Percentiles rank a stretch among this genome's conserved stretches.
These are phyloP conservation scores for Geranomyces michiganensis DNA, from an alignment of 192 early-diverging fungal genomes.

Conservation along the genomic window DNA sequence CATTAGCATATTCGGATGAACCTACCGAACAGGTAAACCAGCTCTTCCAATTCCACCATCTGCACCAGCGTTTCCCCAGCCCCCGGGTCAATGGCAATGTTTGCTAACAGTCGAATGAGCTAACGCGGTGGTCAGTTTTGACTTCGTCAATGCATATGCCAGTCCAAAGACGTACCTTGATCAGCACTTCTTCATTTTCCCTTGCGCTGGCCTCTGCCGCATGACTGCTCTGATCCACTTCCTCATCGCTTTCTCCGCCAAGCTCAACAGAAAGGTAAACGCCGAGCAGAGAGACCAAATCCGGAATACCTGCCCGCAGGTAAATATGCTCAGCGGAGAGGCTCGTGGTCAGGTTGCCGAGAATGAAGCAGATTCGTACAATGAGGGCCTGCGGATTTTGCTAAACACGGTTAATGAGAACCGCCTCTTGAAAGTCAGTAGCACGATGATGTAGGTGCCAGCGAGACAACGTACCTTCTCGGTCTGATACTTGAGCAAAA, in stretches of 20 bases:
- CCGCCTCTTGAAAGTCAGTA: neutral
- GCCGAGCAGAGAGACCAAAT: conserved; percentile 45
- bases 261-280: conserved; percentile 36
- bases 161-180: conserved; percentile 38
- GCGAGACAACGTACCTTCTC: conserved; percentile 35
- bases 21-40: conserved; percentile 46
- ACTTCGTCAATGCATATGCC: too few relatives aligned
- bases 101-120: conserved; percentile 49
- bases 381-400: conserved; percentile 41
- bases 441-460: neutral
- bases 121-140: conserved; percentile 2
- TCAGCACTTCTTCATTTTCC: conserved; percentile 44
- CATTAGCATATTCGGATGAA: too few relatives aligned
- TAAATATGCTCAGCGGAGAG: neutral
- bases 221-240: conserved; percentile 21
- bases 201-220: neutral
- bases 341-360: conserved; percentile 45
- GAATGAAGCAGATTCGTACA: conserved; percentile 44
- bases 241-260: conserved; percentile 15
- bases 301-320: conserved; percentile 14
- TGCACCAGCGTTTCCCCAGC: conserved; percentile 30
- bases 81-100: conserved; percentile 38
- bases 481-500: conserved; percentile 38
- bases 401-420: neutral
- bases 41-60: conserved; percentile 51